Evolutionary conservation across 2,329 filamentous ascomycete genomes (phyloP).

Genomic region (Nemania abortiva): DNA sequence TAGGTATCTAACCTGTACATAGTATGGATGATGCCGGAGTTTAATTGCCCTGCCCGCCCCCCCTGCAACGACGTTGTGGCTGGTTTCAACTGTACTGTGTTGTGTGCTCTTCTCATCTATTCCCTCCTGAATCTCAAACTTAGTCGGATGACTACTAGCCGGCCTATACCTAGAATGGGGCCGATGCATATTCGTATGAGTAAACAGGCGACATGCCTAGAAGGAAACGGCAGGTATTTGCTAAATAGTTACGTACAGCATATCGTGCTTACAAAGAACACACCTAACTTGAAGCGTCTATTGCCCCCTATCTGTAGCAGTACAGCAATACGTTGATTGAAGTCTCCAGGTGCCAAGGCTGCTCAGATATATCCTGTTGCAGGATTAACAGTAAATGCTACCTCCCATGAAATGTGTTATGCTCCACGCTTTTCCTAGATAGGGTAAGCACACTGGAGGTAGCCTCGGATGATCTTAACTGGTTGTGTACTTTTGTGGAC

Average conservation of each 20-base stretch:
- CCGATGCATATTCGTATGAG: background rate
- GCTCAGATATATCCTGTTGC: constrained; percentile 8
- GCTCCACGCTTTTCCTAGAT: constrained; percentile 34
- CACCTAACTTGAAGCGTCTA: constrained; percentile 5
- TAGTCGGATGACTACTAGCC: constrained; percentile 2
- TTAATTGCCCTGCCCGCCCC: constrained; percentile 11
- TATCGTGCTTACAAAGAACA: background rate
- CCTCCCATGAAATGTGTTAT: constrained; percentile 18
- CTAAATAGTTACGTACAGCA: background rate
- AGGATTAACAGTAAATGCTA: constrained; percentile 21
- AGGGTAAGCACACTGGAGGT: constrained; percentile 15
- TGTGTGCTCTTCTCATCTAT: constrained; percentile 4
- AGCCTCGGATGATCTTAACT: constrained; percentile 25
- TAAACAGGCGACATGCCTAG: background rate
- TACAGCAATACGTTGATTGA: background rate
- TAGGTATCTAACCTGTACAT: background rate
- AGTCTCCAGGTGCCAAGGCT: constrained; percentile 7
- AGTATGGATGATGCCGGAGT: constrained; percentile 6
- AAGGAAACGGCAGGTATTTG: background rate
- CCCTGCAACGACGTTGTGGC: constrained; percentile 13
- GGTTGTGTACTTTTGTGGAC: constrained; percentile 10
- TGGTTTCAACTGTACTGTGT: constrained; percentile 25
- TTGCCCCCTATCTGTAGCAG: constrained; percentile 5
- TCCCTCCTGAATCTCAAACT: constrained; percentile 13
- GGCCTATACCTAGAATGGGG: too few relatives aligned